phyloP scores from a whole-genome alignment of 176 grass and related monocot genomes.

The Carex littledalei region DNA sequence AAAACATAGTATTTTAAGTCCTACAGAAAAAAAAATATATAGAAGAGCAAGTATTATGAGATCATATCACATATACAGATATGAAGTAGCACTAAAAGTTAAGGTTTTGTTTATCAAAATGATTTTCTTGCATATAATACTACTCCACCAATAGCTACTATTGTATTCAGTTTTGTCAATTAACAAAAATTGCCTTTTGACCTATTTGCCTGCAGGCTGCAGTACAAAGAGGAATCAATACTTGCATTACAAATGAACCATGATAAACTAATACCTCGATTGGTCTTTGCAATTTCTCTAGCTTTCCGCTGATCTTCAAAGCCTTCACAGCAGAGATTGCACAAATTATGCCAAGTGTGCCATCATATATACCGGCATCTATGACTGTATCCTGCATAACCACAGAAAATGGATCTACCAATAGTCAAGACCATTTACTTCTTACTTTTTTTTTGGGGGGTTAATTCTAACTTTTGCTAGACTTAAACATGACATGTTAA shows the following conservation, averaged over 20 bases:
- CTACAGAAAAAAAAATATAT: background rate
- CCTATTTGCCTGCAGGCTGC: background rate
- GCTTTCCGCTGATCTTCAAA: constrained; percentile 58
- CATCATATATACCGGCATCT: constrained; percentile 93
- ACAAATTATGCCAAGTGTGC: constrained; percentile 62
- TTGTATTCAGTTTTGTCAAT: background rate
- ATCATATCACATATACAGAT: background rate
- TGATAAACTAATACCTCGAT: constrained; percentile 50
- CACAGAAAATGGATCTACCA: constrained; percentile 4
- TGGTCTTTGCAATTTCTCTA: constrained; percentile 59
- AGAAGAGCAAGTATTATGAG: background rate
- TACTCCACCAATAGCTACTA: background rate
- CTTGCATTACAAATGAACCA: background rate
- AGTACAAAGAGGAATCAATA: background rate
- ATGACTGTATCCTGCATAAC: constrained; percentile 76
- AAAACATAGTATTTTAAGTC: background rate
- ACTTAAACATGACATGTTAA: no score
- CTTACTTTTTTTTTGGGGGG: background rate
- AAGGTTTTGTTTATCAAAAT: no score
- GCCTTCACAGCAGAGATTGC: constrained; percentile 82
- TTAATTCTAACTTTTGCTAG: no score
- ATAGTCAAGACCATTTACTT: background rate
- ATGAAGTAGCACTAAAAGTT: background rate
- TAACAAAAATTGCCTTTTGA: background rate
- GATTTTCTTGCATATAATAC: no score